Percentiles rank a stretch among this genome's conserved stretches.
Conservation (phyloP, 495 filamentous ascomycete species). For the Talaromyces thailandensis region DNA sequence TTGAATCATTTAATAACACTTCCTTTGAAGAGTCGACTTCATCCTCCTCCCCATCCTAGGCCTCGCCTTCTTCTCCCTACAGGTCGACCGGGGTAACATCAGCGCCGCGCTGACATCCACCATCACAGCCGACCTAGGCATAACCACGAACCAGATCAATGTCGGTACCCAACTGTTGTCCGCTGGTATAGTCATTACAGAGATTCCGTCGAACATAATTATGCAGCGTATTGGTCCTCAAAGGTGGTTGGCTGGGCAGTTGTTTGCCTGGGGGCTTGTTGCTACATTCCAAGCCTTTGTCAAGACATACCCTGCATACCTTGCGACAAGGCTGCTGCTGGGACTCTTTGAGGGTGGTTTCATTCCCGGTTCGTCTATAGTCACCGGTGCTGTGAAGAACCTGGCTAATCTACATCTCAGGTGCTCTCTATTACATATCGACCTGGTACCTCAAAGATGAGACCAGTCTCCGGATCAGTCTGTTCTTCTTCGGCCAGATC, state of each 20-base stretch:
- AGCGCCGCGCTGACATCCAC: conserved; percentile 39
- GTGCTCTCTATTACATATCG: conserved; percentile 49
- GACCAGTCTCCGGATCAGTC: conserved; percentile 41
- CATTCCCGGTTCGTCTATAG: conserved; percentile 35
- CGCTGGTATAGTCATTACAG: conserved; percentile 46
- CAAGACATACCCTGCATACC: conserved; percentile 37
- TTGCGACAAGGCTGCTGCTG: conserved; percentile 44
- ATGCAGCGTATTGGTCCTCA: conserved; percentile 46
- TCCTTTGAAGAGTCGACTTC: conserved; percentile 34
- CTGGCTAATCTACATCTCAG: conserved; percentile 39
- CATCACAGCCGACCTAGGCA: conserved; percentile 42
- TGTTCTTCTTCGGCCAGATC: conserved; percentile 48
- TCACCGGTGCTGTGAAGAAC: not conserved
- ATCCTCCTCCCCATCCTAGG: conserved; percentile 44
- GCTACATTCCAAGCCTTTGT: conserved; percentile 52
- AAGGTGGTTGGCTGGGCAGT: conserved; percentile 44
- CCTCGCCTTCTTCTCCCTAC: conserved; percentile 49
- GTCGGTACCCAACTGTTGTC: conserved; percentile 46
- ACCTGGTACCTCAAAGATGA: conserved; percentile 53
- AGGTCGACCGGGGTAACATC: conserved; percentile 46
- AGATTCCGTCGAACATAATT: conserved; percentile 49
- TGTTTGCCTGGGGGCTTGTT: conserved; percentile 51
- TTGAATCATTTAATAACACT: not conserved
- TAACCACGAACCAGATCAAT: conserved; percentile 51
- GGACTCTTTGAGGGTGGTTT: conserved; percentile 52